Conservation (phyloP, 805 yeast genomes). For the Hanseniaspora guilliermondii region DNA sequence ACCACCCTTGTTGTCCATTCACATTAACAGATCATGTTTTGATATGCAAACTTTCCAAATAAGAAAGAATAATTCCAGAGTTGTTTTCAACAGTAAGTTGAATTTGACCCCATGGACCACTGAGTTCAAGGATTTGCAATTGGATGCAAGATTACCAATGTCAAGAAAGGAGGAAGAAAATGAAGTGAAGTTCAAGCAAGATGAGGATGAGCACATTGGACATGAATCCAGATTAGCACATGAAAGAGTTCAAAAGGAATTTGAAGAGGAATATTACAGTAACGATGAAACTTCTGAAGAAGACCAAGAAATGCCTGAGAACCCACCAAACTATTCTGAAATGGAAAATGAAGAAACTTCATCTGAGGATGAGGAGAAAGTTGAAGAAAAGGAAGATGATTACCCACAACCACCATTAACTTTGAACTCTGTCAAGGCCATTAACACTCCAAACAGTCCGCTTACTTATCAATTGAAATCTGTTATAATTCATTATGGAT, state of each 20-base stretch:
- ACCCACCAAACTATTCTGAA: conserved; percentile 10
- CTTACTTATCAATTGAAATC: conserved; percentile 64
- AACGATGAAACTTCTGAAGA: conserved; percentile 22
- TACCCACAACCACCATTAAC: conserved; percentile 15
- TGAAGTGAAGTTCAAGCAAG: conserved; percentile 19
- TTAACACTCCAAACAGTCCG: conserved; percentile 30
- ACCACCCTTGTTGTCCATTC: conserved; percentile 71
- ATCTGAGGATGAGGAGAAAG: conserved; percentile 13
- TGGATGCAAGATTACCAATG: conserved; percentile 70
- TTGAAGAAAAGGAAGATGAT: conserved; percentile 13
- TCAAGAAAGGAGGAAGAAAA: conserved; percentile 43
- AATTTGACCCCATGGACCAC: conserved; percentile 61
- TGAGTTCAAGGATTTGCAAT: conserved; percentile 53
- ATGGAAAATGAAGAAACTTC: conserved; percentile 10
- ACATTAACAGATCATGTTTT: conserved; percentile 85
- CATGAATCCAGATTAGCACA: conserved; percentile 16
- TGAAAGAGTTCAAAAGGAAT: conserved; percentile 24
- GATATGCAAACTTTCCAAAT: conserved; percentile 76
- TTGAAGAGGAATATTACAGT: conserved; percentile 27
- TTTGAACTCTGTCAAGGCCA: conserved; percentile 13
- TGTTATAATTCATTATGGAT: conserved; percentile 84
- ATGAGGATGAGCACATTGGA: conserved; percentile 25
- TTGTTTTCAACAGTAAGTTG: conserved; percentile 59
- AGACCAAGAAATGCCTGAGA: conserved; percentile 11
- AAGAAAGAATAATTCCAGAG: conserved; percentile 70